Percentiles rank a stretch among this genome's conserved stretches.
These are phyloP conservation scores for Apiotrichum akiyoshidainum DNA, from an alignment of 1,284 basidiomycete species.

Conservation along the genomic window DNA sequence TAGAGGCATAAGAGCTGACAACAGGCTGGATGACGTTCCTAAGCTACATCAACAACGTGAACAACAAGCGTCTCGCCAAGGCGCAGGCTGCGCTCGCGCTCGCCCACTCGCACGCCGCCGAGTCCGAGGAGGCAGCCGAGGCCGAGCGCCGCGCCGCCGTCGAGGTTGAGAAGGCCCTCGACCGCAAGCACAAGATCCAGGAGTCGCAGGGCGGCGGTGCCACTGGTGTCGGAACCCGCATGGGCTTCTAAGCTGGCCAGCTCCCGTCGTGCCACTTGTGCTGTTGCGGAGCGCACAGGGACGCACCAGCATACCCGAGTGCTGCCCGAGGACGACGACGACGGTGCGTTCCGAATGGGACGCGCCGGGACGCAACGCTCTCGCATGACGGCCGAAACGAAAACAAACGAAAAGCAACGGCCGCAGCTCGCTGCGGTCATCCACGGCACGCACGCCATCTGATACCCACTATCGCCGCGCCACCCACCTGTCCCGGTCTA, in stretches of 20 bases:
- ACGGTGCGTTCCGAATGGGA: too few species aligned
- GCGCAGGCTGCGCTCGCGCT: slow-evolving; percentile 22
- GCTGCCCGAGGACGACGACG: too few species aligned
- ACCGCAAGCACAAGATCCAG: slow-evolving; percentile 23
- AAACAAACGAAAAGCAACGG: too few species aligned
- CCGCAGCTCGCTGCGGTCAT: too few species aligned
- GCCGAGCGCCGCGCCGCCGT: slow-evolving; percentile 20
- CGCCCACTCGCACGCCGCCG: slow-evolving; percentile 16
- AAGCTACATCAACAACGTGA: slow-evolving; percentile 42
- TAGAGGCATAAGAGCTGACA: background rate
- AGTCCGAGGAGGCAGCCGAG: slow-evolving; percentile 4
- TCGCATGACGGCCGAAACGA: too few species aligned
- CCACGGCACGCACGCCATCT: too few species aligned
- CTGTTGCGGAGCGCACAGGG: too few species aligned
- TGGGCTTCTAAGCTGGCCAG: slow-evolving; percentile 21
- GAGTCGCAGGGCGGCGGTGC: slow-evolving; percentile 34
- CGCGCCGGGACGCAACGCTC: too few species aligned
- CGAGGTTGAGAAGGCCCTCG: slow-evolving; percentile 23
- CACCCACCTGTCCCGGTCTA: too few species aligned
- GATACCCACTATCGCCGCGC: too few species aligned
- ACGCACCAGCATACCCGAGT: too few species aligned
- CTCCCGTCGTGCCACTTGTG: too few species aligned
- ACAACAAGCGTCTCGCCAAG: slow-evolving; percentile 31
- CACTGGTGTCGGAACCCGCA: slow-evolving; percentile 34
- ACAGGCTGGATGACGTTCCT: slow-evolving; percentile 59